These are phyloP conservation scores for Myxozyma kluyveri DNA, from an alignment of 805 yeast genomes.

Conservation along the genomic window DNA sequence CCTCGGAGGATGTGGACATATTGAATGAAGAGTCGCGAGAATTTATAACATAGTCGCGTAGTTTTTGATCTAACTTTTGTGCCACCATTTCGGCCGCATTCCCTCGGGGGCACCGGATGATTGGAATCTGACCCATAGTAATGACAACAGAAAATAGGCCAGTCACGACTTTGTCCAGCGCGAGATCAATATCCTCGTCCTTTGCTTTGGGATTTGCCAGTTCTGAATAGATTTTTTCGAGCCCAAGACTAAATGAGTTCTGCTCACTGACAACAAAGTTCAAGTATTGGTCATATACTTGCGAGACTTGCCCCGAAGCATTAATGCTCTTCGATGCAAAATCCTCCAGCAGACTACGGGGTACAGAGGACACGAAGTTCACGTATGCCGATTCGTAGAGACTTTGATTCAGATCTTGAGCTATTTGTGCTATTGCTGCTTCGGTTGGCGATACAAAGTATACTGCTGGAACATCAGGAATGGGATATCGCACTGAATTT, in stretches of 20 bases:
- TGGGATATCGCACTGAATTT: slow-evolving; percentile 66
- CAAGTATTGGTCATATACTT: slow-evolving; percentile 90
- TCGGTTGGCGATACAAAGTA: slow-evolving; percentile 87
- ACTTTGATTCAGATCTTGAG: slow-evolving; percentile 66
- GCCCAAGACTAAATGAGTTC: slow-evolving; percentile 75
- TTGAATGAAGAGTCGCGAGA: slow-evolving; percentile 42
- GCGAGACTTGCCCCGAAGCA: slow-evolving; percentile 69
- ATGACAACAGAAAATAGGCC: slow-evolving; percentile 74
- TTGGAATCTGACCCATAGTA: slow-evolving; percentile 59
- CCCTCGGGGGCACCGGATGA: slow-evolving; percentile 84
- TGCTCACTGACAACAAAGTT: slow-evolving; percentile 93
- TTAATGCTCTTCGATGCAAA: slow-evolving; percentile 71
- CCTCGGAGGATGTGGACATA: slow-evolving; percentile 6
- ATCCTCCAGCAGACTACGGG: slow-evolving; percentile 77
- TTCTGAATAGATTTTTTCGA: slow-evolving; percentile 60
- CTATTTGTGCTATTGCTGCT: slow-evolving; percentile 64
- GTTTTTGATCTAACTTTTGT: slow-evolving; percentile 73
- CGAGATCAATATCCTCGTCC: slow-evolving; percentile 67
- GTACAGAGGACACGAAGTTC: slow-evolving; percentile 79
- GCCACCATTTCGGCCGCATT: slow-evolving; percentile 97
- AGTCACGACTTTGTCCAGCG: slow-evolving; percentile 69
- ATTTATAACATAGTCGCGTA: slow-evolving; percentile 83
- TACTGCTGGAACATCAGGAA: slow-evolving; percentile 92
- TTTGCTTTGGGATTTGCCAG: slow-evolving; percentile 69
- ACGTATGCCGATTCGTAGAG: slow-evolving; percentile 76